A percentile compares a stretch with the other conserved stretches of the same genome.
phyloP scores from a whole-genome alignment of 768 basidiomycete species.

The Russula virescens region DNA sequence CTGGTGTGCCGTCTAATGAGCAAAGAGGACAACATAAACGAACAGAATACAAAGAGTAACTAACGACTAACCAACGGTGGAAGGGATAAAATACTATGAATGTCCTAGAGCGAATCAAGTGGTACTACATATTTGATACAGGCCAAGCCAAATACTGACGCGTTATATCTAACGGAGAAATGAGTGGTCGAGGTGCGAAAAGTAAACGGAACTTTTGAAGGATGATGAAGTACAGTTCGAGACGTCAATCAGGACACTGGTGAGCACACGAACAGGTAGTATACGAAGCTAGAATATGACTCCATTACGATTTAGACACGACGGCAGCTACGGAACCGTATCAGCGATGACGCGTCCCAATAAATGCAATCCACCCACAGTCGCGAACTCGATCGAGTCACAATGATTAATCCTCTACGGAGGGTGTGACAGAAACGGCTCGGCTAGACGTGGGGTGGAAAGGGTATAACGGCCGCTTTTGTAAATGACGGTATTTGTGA shows the following conservation, averaged over 20 bases:
- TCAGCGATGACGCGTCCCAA: neutral
- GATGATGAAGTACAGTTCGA: neutral
- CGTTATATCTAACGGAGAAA: neutral
- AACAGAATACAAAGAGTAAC: neutral
- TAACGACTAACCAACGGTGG: neutral
- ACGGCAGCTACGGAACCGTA: neutral
- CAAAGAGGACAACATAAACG: neutral
- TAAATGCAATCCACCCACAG: slow-evolving; percentile 1
- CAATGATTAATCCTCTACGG: neutral
- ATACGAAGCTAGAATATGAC: neutral
- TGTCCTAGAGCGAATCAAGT: neutral
- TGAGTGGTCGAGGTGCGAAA: neutral
- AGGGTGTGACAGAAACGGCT: neutral
- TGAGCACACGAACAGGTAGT: neutral
- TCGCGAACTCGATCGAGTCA: neutral
- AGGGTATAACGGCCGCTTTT: neutral
- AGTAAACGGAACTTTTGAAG: neutral
- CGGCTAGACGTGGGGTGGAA: neutral
- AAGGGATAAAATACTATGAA: neutral
- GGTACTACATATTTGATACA: neutral
- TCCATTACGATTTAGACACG: neutral
- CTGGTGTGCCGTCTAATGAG: neutral
- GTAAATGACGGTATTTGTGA: neutral
- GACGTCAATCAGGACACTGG: neutral
- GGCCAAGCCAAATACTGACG: neutral